Evolutionary conservation across 768 basidiomycete species (phyloP).

Genomic region (Phanerochaete sordida): DNA sequence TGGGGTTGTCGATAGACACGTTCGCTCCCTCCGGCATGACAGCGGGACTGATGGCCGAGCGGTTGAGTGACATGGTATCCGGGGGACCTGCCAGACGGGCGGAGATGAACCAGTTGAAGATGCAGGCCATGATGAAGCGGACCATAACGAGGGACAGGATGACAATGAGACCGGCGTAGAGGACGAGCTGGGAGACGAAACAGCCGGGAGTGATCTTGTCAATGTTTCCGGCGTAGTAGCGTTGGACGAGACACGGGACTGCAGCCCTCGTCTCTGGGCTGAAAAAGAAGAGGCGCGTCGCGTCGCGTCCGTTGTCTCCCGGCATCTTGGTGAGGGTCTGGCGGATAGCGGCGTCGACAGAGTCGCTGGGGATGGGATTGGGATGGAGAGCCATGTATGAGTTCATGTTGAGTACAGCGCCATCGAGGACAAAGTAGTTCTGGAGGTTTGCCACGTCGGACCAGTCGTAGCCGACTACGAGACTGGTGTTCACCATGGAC

Average conservation of each 20-base stretch:
- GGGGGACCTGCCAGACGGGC: constrained; percentile 77
- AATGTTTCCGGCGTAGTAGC: constrained; percentile 92
- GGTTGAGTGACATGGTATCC: constrained; percentile 63
- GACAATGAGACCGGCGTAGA: constrained; percentile 87
- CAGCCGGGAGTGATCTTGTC: constrained; percentile 97
- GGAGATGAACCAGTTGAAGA: constrained; percentile 97
- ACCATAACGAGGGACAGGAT: constrained; percentile 78
- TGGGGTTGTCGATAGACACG: constrained; percentile 83
- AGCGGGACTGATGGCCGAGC: constrained; percentile 87
- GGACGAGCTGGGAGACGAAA: constrained; percentile 83
- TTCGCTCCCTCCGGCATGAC: constrained; percentile 98
- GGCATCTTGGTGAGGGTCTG: constrained; percentile 52
- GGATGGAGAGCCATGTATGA: constrained; percentile 81
- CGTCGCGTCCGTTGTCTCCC: constrained; percentile 74
- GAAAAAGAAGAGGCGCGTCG: constrained; percentile 82
- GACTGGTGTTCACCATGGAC: constrained; percentile 59
- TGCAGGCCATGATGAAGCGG: constrained; percentile 92
- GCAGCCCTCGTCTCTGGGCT: constrained; percentile 59
- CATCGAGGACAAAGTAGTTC: constrained; percentile 88
- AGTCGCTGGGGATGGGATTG: constrained; percentile 62
- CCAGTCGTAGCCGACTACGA: constrained; percentile 89
- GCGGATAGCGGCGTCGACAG: constrained; percentile 81
- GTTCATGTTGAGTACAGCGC: constrained; percentile 88
- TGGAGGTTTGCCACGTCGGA: constrained; percentile 68
- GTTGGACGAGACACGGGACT: constrained; percentile 75